Conservation (phyloP, 2,329 filamentous ascomycete genomes). For the Cladophialophora yegresii region DNA sequence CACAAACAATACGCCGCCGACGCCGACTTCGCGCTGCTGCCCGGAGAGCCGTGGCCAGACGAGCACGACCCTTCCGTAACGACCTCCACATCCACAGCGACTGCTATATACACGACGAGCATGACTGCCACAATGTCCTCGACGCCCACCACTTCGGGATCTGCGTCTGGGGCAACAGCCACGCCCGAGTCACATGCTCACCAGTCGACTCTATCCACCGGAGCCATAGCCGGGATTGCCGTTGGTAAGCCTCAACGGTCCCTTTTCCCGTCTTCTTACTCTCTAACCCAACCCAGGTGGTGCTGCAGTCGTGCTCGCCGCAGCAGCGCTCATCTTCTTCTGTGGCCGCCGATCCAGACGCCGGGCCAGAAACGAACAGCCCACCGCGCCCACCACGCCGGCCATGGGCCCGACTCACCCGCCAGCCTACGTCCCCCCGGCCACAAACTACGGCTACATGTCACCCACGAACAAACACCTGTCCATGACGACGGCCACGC, state of each 20-base stretch:
- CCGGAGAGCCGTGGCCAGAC: slow-evolving; percentile 31
- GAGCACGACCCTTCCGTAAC: slow-evolving; percentile 25
- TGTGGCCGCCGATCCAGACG: slow-evolving; percentile 22
- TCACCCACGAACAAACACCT: slow-evolving; percentile 21
- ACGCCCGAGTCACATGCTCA: background rate
- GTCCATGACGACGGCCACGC: slow-evolving; percentile 9
- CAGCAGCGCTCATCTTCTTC: slow-evolving; percentile 18
- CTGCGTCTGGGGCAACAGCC: background rate
- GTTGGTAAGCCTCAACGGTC: slow-evolving; percentile 9
- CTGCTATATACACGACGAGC: background rate
- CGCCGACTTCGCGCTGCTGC: slow-evolving; percentile 30
- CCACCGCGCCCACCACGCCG: background rate
- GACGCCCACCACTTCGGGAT: slow-evolving; percentile 4
- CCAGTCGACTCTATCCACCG: slow-evolving; percentile 8
- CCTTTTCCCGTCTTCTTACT: background rate
- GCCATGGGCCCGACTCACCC: slow-evolving; percentile 13
- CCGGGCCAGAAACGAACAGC: background rate
- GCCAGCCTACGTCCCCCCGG: slow-evolving; percentile 17
- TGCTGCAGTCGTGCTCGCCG: slow-evolving; percentile 17
- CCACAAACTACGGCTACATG: slow-evolving; percentile 17
- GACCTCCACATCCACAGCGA: slow-evolving; percentile 14
- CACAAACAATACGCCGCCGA: slow-evolving; percentile 31
- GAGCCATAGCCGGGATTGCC: slow-evolving; percentile 26
- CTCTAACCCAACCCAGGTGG: slow-evolving; percentile 12
- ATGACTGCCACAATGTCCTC: background rate